These are phyloP conservation scores for Linnemannia exigua DNA, from an alignment of 192 early-diverging fungal genomes.

Conservation along the genomic window DNA sequence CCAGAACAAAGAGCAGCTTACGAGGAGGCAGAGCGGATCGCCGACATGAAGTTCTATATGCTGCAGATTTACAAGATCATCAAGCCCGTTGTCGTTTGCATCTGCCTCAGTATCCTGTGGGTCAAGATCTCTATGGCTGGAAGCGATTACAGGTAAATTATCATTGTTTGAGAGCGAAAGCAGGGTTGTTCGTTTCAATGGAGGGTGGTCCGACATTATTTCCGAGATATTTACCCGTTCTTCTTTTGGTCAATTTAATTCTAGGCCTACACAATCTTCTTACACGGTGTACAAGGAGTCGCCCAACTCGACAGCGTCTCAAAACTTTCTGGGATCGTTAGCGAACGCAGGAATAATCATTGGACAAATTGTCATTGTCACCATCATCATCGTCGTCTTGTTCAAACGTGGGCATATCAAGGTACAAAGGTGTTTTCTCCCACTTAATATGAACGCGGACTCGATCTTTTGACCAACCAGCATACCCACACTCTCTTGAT, in stretches of 20 bases:
- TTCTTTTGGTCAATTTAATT: not conserved
- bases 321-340: conserved; percentile 56
- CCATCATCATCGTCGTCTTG: conserved; percentile 79
- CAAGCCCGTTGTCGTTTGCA: conserved; percentile 84
- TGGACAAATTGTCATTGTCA: conserved; percentile 83
- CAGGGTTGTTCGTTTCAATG: not conserved
- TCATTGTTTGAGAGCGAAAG: not conserved
- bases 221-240: not conserved
- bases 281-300: conserved; percentile 47
- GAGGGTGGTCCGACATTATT: not conserved
- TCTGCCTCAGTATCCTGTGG: conserved; percentile 86
- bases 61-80: conserved; percentile 85
- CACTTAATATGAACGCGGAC: not conserved
- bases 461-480: not conserved
- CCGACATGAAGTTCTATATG: conserved; percentile 85
- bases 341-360: conserved; percentile 80
- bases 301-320: conserved; percentile 35
- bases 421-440: conserved; percentile 52
- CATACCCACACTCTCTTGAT: not conserved
- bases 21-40: conserved; percentile 67
- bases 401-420: conserved; percentile 86
- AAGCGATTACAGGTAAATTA: conserved; percentile 66
- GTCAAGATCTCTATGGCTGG: conserved; percentile 78
- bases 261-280: conserved; percentile 43
- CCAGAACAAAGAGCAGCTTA: conserved; percentile 29